These are phyloP conservation scores for Myotisia sp. DNA, from an alignment of 2,329 filamentous ascomycete species.

Conservation along the genomic window DNA sequence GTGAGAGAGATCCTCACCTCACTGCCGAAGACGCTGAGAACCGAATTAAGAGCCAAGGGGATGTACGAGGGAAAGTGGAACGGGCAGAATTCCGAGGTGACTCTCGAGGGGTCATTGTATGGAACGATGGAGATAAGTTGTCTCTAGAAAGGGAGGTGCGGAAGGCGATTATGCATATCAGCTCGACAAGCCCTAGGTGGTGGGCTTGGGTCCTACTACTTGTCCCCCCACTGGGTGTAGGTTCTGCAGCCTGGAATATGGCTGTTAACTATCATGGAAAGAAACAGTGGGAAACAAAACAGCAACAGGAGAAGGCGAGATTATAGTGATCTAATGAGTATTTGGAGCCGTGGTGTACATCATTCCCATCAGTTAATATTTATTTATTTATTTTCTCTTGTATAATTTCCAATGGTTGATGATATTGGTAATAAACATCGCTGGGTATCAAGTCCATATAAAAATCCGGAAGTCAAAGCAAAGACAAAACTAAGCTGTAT, in stretches of 20 bases:
- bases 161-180: conserved; percentile 50
- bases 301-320: conserved; percentile 46
- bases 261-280: conserved; percentile 58
- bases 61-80: conserved; percentile 69
- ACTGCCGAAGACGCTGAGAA: conserved; percentile 76
- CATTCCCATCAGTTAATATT: neutral
- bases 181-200: conserved; percentile 55
- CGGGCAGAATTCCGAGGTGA: conserved; percentile 49
- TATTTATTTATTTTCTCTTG: no score
- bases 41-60: conserved; percentile 70
- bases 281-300: conserved; percentile 51
- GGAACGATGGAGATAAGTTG: conserved; percentile 69
- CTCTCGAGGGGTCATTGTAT: conserved; percentile 61
- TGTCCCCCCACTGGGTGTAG: conserved; percentile 60
- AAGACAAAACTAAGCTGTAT: no score
- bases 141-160: conserved; percentile 55
- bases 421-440: no score
- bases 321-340: no score
- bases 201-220: conserved; percentile 61
- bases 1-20: conserved; percentile 61
- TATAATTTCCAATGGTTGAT: no score
- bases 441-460: no score
- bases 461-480: no score
- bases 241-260: conserved; percentile 56
- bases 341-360: no score